Percentiles rank a stretch among this genome's conserved stretches.
Conservation (phyloP, 1,139 yeast genomes). For the Suhomyces atakaporum region DNA sequence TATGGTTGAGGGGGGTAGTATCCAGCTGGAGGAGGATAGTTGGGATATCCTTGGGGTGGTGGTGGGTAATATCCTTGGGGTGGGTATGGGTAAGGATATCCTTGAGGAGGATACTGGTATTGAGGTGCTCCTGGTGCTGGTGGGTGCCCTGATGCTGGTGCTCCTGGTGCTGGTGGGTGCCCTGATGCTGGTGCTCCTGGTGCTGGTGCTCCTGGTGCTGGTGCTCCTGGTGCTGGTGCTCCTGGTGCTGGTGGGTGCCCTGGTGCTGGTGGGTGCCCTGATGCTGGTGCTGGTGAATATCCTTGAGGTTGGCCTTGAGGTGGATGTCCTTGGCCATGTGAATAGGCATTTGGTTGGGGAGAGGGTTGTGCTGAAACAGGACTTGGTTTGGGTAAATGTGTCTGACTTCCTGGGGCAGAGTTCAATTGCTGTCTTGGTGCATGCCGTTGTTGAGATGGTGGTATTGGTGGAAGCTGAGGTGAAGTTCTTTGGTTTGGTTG, state of each 20-base stretch:
- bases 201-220: conserved; percentile 3
- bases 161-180: conserved; percentile 9
- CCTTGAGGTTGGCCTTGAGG: too few relatives aligned
- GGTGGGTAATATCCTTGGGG: conserved; percentile 10
- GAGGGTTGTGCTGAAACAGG: conserved; percentile 4
- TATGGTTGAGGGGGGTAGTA: conserved; percentile 19
- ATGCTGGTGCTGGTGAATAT: conserved; percentile 10
- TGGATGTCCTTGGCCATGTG: conserved; percentile 3
- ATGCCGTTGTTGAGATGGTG: conserved; percentile 3
- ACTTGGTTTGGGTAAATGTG: conserved; percentile 5
- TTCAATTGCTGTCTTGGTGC: conserved; percentile 2
- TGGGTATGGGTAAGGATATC: conserved; percentile 6
- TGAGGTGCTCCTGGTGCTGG: conserved; percentile 3
- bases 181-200: conserved; percentile 7
- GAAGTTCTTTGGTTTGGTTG: background rate
- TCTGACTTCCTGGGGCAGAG: conserved; percentile 3
- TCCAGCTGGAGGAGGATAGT: conserved; percentile 17
- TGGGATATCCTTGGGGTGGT: conserved; percentile 15
- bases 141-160: conserved; percentile 10
- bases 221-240: conserved; percentile 5
- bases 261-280: conserved; percentile 9
- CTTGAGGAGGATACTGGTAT: conserved; percentile 8
- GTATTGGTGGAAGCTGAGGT: background rate
- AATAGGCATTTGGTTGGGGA: conserved; percentile 1
- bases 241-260: conserved; percentile 13